A percentile compares a stretch with the other conserved stretches of the same genome.
Evolutionary conservation across 805 yeast genomes (phyloP).

Genomic region (Ogataea zsoltii): DNA sequence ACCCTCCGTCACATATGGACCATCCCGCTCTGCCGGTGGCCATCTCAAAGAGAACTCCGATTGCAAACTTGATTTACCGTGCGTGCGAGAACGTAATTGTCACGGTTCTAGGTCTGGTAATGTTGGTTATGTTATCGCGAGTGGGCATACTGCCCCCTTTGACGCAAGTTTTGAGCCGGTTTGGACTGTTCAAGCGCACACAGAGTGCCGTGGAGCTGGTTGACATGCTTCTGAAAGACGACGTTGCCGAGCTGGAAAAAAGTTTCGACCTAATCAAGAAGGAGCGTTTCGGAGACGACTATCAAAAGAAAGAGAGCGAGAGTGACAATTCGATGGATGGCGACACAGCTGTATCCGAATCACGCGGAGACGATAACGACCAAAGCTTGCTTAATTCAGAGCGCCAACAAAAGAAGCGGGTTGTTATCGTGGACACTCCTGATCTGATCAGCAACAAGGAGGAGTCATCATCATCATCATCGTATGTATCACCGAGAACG

Average conservation of each 20-base stretch:
- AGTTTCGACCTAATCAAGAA: constrained; percentile 27
- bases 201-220: constrained; percentile 37
- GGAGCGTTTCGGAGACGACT: constrained; percentile 22
- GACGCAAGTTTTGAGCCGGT: constrained; percentile 29
- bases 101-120: constrained; percentile 38
- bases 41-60: constrained; percentile 20
- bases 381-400: background rate
- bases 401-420: constrained; percentile 11
- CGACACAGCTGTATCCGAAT: background rate
- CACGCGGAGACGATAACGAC: constrained; percentile 7
- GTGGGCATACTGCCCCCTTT: constrained; percentile 39
- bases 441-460: constrained; percentile 10
- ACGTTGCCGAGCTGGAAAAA: constrained; percentile 28
- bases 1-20: constrained; percentile 18
- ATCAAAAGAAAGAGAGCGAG: constrained; percentile 11
- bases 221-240: constrained; percentile 31
- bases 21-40: constrained; percentile 16
- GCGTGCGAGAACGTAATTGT: constrained; percentile 52
- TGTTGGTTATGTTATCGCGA: constrained; percentile 40
- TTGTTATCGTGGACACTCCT: constrained; percentile 16
- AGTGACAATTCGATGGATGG: constrained; percentile 10
- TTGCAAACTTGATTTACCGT: constrained; percentile 26
- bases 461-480: constrained; percentile 18
- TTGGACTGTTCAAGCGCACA: constrained; percentile 36
- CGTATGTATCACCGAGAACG: constrained; percentile 12